Percentiles rank a stretch among this genome's conserved stretches.
Conservation (phyloP, 805 yeast genomes). For the Candida alai region DNA sequence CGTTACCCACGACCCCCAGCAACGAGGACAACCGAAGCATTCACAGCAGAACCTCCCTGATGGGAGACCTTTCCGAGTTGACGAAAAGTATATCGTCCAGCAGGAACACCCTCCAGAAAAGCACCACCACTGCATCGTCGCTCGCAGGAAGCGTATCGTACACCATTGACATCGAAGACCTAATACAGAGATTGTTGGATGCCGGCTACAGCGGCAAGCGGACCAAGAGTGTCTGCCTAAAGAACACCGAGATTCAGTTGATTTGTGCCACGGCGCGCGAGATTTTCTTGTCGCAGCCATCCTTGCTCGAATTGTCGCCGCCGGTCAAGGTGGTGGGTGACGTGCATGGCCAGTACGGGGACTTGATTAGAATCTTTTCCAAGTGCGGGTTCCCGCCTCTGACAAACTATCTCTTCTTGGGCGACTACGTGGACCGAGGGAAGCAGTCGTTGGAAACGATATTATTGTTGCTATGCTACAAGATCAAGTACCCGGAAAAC, state of each 20-base stretch:
- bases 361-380: slow-evolving; percentile 83
- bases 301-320: slow-evolving; percentile 79
- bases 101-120: slow-evolving; percentile 8
- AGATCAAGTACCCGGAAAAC: slow-evolving; percentile 95
- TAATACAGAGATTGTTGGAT: slow-evolving; percentile 86
- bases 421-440: slow-evolving; percentile 97
- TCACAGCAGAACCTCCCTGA: slow-evolving; percentile 10
- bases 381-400: slow-evolving; percentile 97
- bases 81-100: slow-evolving; percentile 13
- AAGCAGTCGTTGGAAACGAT: slow-evolving; percentile 95
- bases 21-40: slow-evolving; percentile 11
- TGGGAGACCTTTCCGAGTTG: slow-evolving; percentile 9
- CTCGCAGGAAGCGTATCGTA: slow-evolving; percentile 5
- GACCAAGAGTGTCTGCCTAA: slow-evolving; percentile 83
- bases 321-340: slow-evolving; percentile 90
- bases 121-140: slow-evolving; percentile 9
- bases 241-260: slow-evolving; percentile 81
- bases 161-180: slow-evolving; percentile 66
- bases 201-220: slow-evolving; percentile 96
- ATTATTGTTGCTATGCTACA: slow-evolving; percentile 79
- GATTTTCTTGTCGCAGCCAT: slow-evolving; percentile 84
- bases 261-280: slow-evolving; percentile 88
- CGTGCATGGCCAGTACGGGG: slow-evolving; percentile 95
- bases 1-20: neutral
- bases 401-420: slow-evolving; percentile 86